These are phyloP conservation scores for Erucastrum elatum DNA, from an alignment of 345 rosid species.

Conservation along the genomic window DNA sequence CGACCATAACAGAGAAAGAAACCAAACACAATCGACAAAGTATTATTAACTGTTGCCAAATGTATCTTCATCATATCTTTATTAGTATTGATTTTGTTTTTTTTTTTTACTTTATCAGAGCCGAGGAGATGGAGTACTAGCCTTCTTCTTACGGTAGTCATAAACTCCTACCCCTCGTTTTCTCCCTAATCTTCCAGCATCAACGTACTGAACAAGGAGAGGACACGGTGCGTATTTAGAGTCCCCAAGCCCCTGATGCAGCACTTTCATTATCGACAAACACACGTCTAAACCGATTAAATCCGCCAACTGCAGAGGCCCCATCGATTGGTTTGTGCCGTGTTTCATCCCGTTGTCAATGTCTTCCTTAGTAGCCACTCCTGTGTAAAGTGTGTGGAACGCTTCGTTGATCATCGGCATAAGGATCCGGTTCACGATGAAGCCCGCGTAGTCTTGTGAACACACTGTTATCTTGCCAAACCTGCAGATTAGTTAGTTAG, in stretches of 20 bases:
- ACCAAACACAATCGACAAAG: not conserved
- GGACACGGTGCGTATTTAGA: slow-evolving; percentile 74
- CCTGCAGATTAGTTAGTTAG: slow-evolving; percentile 41
- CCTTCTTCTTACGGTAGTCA: slow-evolving; percentile 47
- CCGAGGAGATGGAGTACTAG: slow-evolving; percentile 41
- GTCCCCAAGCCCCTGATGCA: slow-evolving; percentile 70
- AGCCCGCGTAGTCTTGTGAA: slow-evolving; percentile 79
- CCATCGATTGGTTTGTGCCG: slow-evolving; percentile 93
- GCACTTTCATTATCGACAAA: slow-evolving; percentile 77
- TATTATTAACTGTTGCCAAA: slow-evolving; percentile 15
- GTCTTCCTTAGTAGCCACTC: slow-evolving; percentile 92
- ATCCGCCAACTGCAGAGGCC: slow-evolving; percentile 83
- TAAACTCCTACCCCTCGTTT: slow-evolving; percentile 79
- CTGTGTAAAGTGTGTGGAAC: slow-evolving; percentile 72
- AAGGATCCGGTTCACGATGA: slow-evolving; percentile 81
- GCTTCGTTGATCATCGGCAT: slow-evolving; percentile 99
- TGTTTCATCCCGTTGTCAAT: slow-evolving; percentile 87
- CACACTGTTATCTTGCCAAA: slow-evolving; percentile 75
- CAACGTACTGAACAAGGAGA: slow-evolving; percentile 82
- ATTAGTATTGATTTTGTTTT: not conserved
- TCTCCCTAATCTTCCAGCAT: slow-evolving; percentile 81
- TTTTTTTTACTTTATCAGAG: slow-evolving; percentile 45
- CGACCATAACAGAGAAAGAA: not conserved
- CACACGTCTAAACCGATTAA: slow-evolving; percentile 82
- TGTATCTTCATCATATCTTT: not conserved